phyloP scores from a whole-genome alignment of 352 stramenopile species.

The Pythium grandisporangium region DNA sequence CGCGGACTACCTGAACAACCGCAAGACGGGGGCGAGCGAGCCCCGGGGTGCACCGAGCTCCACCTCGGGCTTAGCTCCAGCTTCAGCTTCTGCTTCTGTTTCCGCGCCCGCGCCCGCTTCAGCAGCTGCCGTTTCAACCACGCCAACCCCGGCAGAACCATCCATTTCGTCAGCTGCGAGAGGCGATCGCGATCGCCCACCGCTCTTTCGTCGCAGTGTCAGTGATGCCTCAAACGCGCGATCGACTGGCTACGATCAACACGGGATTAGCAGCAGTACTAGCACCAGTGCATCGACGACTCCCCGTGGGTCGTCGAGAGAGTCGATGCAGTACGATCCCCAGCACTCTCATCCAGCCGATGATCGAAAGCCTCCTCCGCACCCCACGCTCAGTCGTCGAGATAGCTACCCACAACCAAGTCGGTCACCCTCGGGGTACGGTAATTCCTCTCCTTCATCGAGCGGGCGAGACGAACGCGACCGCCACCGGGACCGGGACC shows the following conservation, averaged over 20 bases:
- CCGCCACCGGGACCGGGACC: background rate
- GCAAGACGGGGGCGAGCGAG: slow-evolving; percentile 4
- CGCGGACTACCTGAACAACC: slow-evolving; percentile 12
- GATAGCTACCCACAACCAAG: background rate
- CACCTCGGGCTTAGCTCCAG: too few relatives aligned
- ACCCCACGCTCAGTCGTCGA: background rate
- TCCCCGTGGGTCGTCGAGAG: background rate
- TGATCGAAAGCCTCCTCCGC: background rate
- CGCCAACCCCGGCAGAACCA: too few relatives aligned
- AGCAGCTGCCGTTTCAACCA: background rate
- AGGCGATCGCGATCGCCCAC: background rate
- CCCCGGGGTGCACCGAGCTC: background rate
- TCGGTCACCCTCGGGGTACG: background rate
- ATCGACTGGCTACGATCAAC: too few relatives aligned
- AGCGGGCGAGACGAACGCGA: background rate
- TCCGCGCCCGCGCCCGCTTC: too few relatives aligned
- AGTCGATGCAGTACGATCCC: too few relatives aligned
- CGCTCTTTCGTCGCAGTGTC: too few relatives aligned
- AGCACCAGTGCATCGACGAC: background rate
- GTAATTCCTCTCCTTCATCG: background rate
- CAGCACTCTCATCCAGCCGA: too few relatives aligned
- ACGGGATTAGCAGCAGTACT: too few relatives aligned
- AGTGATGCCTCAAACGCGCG: background rate
- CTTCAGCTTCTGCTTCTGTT: too few relatives aligned
- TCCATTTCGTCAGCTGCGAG: background rate